Conservation (phyloP, 73 alveolate species). For the Diophrys appendiculata region DNA sequence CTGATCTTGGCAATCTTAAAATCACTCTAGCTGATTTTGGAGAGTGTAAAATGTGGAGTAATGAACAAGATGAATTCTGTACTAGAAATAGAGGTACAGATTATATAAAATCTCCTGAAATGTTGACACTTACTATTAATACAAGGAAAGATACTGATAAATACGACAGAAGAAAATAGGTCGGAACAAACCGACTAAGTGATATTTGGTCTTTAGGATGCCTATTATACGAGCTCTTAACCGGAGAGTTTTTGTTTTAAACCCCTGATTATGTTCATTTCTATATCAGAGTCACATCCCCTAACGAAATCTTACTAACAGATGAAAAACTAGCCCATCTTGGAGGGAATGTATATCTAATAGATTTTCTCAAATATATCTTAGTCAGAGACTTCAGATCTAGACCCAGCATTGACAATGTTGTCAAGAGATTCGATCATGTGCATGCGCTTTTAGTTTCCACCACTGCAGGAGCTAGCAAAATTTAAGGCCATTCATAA, state of each 20-base stretch:
- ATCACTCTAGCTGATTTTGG: constrained; percentile 97
- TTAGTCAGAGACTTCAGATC: constrained; percentile 91
- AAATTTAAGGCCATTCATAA: constrained; percentile 43
- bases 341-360: constrained; percentile 87
- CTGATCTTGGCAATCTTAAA: constrained; percentile 44
- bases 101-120: constrained; percentile 97
- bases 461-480: constrained; percentile 67
- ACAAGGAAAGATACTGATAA: constrained; percentile 97
- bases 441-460: constrained; percentile 96
- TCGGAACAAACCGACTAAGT: constrained; percentile 97
- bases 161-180: constrained; percentile 98
- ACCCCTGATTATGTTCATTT: constrained; percentile 46
- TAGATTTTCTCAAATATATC: constrained; percentile 95
- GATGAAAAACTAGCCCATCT: constrained; percentile 79
- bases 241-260: constrained; percentile 94
- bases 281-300: constrained; percentile 77
- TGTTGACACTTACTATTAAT: constrained; percentile 89
- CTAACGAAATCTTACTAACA: constrained; percentile 86
- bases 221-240: constrained; percentile 92
- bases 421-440: constrained; percentile 96
- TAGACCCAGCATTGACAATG: constrained; percentile 80
- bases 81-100: constrained; percentile 96
- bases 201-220: constrained; percentile 99
- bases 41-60: constrained; percentile 92
- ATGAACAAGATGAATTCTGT: constrained; percentile 96